phyloP scores from a whole-genome alignment of 192 early-diverging fungal species.

The Haplosporangium gracile region DNA sequence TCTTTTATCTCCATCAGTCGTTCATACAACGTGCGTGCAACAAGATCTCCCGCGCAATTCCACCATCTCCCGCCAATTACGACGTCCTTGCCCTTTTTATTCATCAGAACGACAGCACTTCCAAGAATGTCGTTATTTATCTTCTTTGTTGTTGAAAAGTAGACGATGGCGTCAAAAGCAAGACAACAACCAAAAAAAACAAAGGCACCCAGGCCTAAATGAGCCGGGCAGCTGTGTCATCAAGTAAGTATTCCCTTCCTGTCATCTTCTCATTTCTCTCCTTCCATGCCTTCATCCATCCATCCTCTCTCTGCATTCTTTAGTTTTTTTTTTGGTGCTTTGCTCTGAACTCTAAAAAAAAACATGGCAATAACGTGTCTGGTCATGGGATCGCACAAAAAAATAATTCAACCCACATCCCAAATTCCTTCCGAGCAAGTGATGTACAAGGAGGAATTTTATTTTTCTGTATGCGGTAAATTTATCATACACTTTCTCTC shows the following conservation, averaged over 20 bases:
- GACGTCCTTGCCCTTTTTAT: not conserved
- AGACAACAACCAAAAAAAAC: not conserved
- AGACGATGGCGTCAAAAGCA: not conserved
- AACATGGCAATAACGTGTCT: constrained; percentile 36
- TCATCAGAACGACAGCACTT: not conserved
- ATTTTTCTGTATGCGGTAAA: not conserved
- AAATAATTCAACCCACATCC: not conserved
- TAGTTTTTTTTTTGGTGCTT: not conserved
- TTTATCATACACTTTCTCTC: not conserved
- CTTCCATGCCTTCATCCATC: not conserved
- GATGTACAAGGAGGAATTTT: not conserved
- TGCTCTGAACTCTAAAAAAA: constrained; percentile 7
- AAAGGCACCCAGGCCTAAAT: too few species aligned
- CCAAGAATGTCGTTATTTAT: not conserved
- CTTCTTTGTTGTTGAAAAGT: not conserved
- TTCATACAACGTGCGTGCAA: too few species aligned
- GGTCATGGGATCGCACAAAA: constrained; percentile 18
- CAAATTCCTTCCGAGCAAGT: not conserved
- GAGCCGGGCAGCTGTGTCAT: not conserved
- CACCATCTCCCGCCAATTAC: constrained; percentile 15
- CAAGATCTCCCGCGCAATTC: constrained; percentile 6
- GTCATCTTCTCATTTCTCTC: not conserved
- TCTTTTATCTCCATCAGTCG: not conserved
- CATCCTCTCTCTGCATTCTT: not conserved
- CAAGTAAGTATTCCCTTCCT: not conserved